These are phyloP conservation scores for Paraglomus occultum DNA, from an alignment of 192 early-diverging fungal species.

Conservation along the genomic window DNA sequence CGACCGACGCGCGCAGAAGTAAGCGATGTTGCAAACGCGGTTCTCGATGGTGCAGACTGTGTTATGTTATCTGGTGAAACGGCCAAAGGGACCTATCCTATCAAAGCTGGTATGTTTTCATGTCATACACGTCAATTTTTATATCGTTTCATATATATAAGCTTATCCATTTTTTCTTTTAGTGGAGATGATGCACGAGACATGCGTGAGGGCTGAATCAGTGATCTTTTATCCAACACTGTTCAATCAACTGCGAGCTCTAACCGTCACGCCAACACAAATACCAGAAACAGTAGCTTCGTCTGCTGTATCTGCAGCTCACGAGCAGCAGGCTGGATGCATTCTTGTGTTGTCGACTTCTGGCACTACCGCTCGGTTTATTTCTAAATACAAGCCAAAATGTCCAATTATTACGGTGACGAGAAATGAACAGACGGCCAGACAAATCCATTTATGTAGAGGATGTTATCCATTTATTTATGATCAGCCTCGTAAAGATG, in stretches of 20 bases:
- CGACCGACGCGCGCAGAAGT: constrained; percentile 99
- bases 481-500: constrained; percentile 43
- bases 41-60: constrained; percentile 96
- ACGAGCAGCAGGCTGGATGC: constrained; percentile 81
- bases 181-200: constrained; percentile 93
- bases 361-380: constrained; percentile 82
- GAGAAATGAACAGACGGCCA: constrained; percentile 67
- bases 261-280: constrained; percentile 69
- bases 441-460: constrained; percentile 74
- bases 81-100: constrained; percentile 91
- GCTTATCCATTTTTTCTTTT: background rate
- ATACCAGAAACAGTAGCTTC: constrained; percentile 93
- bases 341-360: constrained; percentile 90
- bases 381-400: constrained; percentile 93
- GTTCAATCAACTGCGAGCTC: constrained; percentile 83
- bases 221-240: constrained; percentile 93
- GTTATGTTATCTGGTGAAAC: constrained; percentile 99
- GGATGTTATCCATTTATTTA: constrained; percentile 83
- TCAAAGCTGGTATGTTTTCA: constrained; percentile 55
- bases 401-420: constrained; percentile 93
- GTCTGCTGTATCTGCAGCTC: constrained; percentile 79
- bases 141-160: background rate
- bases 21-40: constrained; percentile 97
- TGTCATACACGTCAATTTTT: background rate
- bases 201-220: constrained; percentile 89